Percentiles rank a stretch among this genome's conserved stretches.
phyloP scores from a whole-genome alignment of 306 rosid genomes.

The Acacia melanoxylon region DNA sequence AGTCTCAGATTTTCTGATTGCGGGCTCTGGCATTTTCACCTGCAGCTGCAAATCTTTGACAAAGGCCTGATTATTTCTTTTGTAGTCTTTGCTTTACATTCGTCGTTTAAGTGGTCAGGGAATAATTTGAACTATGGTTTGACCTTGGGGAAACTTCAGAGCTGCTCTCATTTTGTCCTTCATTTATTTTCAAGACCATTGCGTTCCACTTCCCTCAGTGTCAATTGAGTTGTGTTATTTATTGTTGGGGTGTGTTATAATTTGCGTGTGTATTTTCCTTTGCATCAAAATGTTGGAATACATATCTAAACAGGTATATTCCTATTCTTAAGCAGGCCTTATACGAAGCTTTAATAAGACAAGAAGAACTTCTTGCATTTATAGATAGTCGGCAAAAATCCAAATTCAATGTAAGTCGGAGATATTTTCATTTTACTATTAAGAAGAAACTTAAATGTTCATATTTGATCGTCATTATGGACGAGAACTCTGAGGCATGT shows the following conservation, averaged over 20 bases:
- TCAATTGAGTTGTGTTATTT: not conserved
- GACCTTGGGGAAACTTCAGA: not conserved
- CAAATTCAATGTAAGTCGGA: slow-evolving; percentile 37
- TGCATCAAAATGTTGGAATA: not conserved
- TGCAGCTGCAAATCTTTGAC: not conserved
- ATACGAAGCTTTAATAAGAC: slow-evolving; percentile 54
- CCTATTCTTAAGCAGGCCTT: slow-evolving; percentile 39
- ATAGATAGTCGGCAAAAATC: slow-evolving; percentile 46
- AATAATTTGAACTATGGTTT: not conserved
- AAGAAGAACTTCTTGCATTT: slow-evolving; percentile 61
- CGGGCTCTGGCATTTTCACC: not conserved
- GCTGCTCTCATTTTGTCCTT: not conserved
- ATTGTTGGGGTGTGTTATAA: not conserved
- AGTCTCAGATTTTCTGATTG: not conserved
- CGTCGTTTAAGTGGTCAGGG: not conserved
- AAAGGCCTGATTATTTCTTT: not conserved
- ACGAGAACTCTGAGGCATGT: not conserved
- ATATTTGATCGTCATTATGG: not conserved
- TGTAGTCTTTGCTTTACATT: not conserved
- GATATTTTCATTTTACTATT: too few relatives aligned
- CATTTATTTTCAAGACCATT: not conserved
- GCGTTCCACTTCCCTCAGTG: not conserved
- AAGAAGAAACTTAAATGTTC: not conserved
- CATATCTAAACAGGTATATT: not conserved
- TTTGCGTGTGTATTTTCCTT: not conserved